These are phyloP conservation scores for Cyclospora cayetanensis DNA, from an alignment of 169 alveolate genomes.

Conservation along the genomic window DNA sequence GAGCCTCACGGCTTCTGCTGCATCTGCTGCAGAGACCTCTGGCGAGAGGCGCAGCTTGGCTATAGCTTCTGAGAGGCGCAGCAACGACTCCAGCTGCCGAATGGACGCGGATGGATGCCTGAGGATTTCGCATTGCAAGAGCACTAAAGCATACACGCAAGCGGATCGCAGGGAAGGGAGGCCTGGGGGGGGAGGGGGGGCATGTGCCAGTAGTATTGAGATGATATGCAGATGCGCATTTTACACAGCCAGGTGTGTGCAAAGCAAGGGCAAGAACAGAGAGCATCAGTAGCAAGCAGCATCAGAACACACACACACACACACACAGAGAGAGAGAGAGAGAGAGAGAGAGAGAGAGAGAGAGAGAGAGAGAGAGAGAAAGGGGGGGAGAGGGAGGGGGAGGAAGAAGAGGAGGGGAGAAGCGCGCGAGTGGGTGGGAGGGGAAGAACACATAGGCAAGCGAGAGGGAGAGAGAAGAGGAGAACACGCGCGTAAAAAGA, in stretches of 20 bases:
- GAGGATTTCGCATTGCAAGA: no score
- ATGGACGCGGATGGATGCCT: slow-evolving; percentile 96
- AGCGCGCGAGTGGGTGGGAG: neutral
- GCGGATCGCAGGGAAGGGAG: no score
- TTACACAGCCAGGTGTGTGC: no score
- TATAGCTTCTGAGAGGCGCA: slow-evolving; percentile 96
- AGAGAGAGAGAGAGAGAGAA: neutral
- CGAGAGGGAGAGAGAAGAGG: no score
- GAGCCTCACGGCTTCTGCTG: slow-evolving; percentile 96
- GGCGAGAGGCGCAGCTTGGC: slow-evolving; percentile 95
- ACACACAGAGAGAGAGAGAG: neutral
- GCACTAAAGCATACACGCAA: no score
- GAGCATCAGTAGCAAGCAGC: neutral
- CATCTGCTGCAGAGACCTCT: slow-evolving; percentile 86
- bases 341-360: neutral
- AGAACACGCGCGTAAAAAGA: no score
- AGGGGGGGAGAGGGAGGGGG: neutral
- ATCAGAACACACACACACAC: neutral
- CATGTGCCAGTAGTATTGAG: no score
- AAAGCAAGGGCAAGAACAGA: no score
- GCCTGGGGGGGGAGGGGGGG: no score
- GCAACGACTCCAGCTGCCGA: slow-evolving; percentile 96
- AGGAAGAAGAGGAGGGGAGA: neutral
- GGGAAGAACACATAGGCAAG: no score
- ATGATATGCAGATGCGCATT: no score